These are phyloP conservation scores for Rhodotorula graminis DNA, from an alignment of 768 basidiomycete genomes.

Conservation along the genomic window DNA sequence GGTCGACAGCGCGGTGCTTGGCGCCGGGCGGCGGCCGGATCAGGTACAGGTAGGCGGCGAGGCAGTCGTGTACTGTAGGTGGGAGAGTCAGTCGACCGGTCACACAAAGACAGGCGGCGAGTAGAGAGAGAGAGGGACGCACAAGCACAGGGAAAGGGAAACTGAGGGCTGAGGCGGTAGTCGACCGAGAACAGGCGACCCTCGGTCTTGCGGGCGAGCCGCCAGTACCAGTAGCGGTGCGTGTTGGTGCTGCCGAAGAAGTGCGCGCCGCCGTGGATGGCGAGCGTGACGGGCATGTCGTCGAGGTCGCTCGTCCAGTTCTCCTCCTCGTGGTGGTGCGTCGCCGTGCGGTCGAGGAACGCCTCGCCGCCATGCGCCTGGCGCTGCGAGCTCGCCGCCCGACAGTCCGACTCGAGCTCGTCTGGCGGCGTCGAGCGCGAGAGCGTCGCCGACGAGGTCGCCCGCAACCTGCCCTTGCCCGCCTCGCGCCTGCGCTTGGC, in stretches of 20 bases:
- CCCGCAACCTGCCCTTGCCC: conserved; percentile 12
- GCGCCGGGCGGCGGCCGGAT: conserved; percentile 78
- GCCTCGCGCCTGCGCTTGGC: conserved; percentile 18
- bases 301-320: conserved; percentile 48
- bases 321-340: conserved; percentile 26
- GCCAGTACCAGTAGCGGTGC: conserved; percentile 45
- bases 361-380: not conserved
- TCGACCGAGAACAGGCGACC: conserved; percentile 58
- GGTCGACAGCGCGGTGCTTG: conserved; percentile 71
- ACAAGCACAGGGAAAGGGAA: conserved; percentile 69
- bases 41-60: conserved; percentile 86
- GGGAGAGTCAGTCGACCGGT: accelerated
- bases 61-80: conserved; percentile 63
- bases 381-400: not conserved
- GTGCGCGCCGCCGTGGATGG: conserved; percentile 49
- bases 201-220: conserved; percentile 75
- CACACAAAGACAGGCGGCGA: not conserved
- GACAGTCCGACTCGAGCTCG: not conserved
- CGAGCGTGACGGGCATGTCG: conserved; percentile 46
- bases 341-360: not conserved
- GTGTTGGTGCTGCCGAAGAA: conserved; percentile 49
- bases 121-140: not conserved
- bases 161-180: conserved; percentile 82
- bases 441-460: not conserved
- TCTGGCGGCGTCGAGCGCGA: not conserved